Evolutionary conservation across 2,329 filamentous ascomycete species (phyloP), one percentile per base, ranked within the genome.

Genomic region (Fusarium siculi): DNA sequence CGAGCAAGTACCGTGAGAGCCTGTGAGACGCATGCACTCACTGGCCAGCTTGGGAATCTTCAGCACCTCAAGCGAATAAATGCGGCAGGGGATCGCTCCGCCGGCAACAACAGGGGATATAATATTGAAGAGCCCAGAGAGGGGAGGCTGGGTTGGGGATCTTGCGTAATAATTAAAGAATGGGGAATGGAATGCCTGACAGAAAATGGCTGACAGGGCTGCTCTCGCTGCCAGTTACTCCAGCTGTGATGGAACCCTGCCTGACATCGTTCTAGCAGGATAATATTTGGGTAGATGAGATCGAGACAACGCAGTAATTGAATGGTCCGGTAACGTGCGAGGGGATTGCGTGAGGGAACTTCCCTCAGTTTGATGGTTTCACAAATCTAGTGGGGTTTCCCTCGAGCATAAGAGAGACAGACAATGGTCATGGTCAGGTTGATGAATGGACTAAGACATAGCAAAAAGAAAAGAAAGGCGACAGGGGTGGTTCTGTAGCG

Each of bases 111-210:
- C 50, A 63, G 66, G 62, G 62, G 50, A 57, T 58, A 49, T 28
- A 46, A 43, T 59, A 55, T 55, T 62, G 36, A 63, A 58, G 46
- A 63, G 60, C 44, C 57, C 43, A 62, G 55, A 63, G 56, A 66
- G 43, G 46, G 62, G 63, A 63, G 47, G 67, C 59, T 64, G 59
- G 53, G 43, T 39, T 63, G 50, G 56, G 58, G 71, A 60, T 68
- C 43, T 66, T 65, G 70, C 30, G 66, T 53, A 74, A 73, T 68
- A 52, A 71, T 70, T 61, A 49, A 72, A 73, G 63, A 68, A 66
- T 69, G 73, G 69, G 53, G 63, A 68, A 67, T 69, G 72, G 71
- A 74, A 74, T 72, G 63, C 60, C 65, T 46, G 52, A 61, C 70
- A 57, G 43, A 66, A 57, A 57, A 68, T 54, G 42, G 60, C 60